A percentile compares a stretch with the other conserved stretches of the same genome.
These are phyloP conservation scores for Colletotrichum godetiae DNA, from an alignment of 2,329 filamentous ascomycete genomes.

Conservation along the genomic window DNA sequence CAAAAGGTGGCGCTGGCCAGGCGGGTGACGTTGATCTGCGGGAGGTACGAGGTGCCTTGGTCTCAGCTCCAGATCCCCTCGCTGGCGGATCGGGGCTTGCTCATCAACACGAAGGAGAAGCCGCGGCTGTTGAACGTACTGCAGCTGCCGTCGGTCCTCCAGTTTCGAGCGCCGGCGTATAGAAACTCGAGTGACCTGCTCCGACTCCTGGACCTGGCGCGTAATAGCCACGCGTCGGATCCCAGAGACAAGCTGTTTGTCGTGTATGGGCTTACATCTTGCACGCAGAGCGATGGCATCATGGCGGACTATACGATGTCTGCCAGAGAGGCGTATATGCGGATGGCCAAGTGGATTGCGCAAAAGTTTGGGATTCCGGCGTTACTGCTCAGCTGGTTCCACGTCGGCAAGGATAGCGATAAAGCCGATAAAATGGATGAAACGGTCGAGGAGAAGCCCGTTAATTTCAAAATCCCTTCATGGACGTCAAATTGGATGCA, in stretches of 20 bases:
- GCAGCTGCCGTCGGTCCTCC: conserved; percentile 1
- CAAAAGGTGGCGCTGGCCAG: conserved; percentile 42
- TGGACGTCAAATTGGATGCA: conserved; percentile 3
- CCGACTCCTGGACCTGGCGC: neutral
- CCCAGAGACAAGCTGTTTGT: conserved; percentile 42
- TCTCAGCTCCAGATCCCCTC: neutral
- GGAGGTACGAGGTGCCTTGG: neutral
- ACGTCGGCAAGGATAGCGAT: neutral
- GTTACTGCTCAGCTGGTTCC: neutral
- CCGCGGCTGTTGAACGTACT: neutral
- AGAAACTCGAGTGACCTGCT: conserved; percentile 16
- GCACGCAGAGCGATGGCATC: conserved; percentile 28
- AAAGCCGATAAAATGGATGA: neutral
- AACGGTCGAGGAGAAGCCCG: neutral
- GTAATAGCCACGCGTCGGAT: conserved; percentile 33
- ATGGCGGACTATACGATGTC: conserved; percentile 37
- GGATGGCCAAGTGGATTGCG: conserved; percentile 7
- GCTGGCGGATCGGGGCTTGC: neutral
- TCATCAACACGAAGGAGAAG: neutral
- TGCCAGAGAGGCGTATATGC: neutral
- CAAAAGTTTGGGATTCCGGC: neutral
- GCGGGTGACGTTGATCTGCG: neutral
- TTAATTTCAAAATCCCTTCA: neutral
- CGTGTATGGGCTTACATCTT: conserved; percentile 39
- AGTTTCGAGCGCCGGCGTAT: neutral